Evolutionary conservation across 2,329 filamentous ascomycete species (phyloP).

Genomic region (Neurospora sp.): DNA sequence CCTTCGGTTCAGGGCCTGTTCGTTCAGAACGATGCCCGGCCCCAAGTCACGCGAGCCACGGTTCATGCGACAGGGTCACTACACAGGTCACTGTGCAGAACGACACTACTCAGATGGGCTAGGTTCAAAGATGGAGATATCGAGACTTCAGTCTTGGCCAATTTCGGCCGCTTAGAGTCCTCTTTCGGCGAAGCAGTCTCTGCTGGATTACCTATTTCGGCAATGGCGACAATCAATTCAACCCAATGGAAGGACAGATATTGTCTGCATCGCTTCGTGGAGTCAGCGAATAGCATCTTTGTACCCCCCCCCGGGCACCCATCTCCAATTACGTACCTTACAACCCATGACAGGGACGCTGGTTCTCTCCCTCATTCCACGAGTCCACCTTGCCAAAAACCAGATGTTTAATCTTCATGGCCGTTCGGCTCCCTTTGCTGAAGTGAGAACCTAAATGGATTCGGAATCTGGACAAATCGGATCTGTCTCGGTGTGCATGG

Average conservation of each 20-base stretch:
- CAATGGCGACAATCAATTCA: neutral
- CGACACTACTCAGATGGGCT: neutral
- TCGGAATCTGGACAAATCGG: neutral
- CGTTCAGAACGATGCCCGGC: neutral
- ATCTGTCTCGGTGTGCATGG: neutral
- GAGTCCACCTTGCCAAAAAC: neutral
- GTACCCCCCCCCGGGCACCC: neutral
- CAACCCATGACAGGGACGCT: neutral
- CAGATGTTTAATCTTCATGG: neutral
- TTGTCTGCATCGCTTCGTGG: neutral
- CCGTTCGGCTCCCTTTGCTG: neutral
- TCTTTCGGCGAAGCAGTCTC: neutral
- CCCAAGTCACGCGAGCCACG: neutral
- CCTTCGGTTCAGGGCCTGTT: neutral
- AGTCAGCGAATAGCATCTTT: neutral
- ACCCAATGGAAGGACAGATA: neutral
- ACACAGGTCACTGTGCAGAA: neutral
- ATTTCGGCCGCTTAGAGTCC: neutral
- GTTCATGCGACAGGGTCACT: neutral
- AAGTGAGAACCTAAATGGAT: neutral
- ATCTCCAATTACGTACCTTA: neutral
- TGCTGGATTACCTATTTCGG: neutral
- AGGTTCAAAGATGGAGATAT: neutral
- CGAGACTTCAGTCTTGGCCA: neutral
- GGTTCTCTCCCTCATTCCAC: neutral